These are phyloP conservation scores for Phytopythium helicoides DNA, from an alignment of 352 stramenopile genomes.

Conservation along the genomic window DNA sequence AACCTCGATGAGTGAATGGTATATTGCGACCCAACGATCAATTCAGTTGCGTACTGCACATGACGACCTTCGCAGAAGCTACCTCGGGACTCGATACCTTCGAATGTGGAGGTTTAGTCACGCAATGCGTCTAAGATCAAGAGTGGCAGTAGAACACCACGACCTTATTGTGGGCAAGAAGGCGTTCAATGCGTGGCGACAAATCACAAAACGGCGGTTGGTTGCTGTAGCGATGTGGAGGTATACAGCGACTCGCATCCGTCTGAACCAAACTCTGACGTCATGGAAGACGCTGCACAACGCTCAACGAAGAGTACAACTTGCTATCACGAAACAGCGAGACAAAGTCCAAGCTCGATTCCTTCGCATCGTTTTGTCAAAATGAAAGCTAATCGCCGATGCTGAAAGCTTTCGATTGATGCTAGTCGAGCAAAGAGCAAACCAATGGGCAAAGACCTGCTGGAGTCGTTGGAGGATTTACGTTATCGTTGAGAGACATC, in stretches of 20 bases:
- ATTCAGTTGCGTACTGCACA: not conserved
- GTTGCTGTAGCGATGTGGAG: slow-evolving; percentile 18
- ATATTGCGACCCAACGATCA: not conserved
- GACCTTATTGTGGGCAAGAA: not conserved
- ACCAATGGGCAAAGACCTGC: not conserved
- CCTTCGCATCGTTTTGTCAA: not conserved
- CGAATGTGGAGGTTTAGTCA: slow-evolving; percentile 4
- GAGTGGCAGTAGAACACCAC: not conserved
- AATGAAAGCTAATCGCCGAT: not conserved
- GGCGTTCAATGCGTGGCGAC: slow-evolving; percentile 9
- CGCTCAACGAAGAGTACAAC: not conserved
- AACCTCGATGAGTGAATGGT: not conserved
- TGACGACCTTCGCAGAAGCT: not conserved
- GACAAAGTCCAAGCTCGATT: not conserved
- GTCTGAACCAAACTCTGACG: not conserved
- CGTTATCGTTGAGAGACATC: not conserved
- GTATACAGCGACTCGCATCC: slow-evolving; percentile 11
- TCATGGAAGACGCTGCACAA: not conserved
- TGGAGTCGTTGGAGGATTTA: not conserved
- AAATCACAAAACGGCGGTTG: slow-evolving; percentile 18
- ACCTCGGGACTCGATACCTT: not conserved
- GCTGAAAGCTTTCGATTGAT: not conserved
- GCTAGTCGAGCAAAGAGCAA: not conserved
- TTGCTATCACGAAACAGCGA: not conserved
- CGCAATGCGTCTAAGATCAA: slow-evolving; percentile 3